Percentiles rank a stretch among this genome's conserved stretches.
Evolutionary conservation across 345 rosid species (phyloP).

Genomic region (Camelina sativa): DNA sequence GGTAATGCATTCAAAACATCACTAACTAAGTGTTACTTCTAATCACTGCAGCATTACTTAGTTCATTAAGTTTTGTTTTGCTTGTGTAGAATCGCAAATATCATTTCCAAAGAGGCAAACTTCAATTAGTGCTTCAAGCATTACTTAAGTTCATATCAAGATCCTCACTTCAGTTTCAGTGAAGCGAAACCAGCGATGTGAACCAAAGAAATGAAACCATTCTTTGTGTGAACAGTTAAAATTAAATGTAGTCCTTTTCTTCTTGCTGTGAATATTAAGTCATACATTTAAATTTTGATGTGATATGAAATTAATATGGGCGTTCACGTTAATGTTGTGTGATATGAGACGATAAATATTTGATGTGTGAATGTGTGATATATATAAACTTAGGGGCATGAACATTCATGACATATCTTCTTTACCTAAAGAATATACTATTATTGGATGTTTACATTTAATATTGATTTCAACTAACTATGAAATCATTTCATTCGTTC

Average conservation of each 20-base stretch:
- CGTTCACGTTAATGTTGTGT: slow-evolving; percentile 4
- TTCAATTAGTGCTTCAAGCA: slow-evolving; percentile 23
- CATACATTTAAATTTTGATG: slow-evolving; percentile 31
- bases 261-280: slow-evolving; percentile 33
- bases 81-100: slow-evolving; percentile 38
- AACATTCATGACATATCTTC: slow-evolving; percentile 27
- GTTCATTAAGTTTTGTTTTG: background rate
- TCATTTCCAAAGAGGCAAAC: slow-evolving; percentile 35
- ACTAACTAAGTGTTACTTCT: slow-evolving; percentile 4
- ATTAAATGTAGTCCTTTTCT: slow-evolving; percentile 2
- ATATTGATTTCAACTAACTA: slow-evolving; percentile 5
- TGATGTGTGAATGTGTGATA: slow-evolving; percentile 16
- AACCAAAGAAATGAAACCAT: background rate
- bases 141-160: slow-evolving; percentile 1
- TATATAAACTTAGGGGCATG: background rate
- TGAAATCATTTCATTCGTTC: slow-evolving; percentile 6
- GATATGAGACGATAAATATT: background rate
- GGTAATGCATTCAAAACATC: slow-evolving; percentile 47
- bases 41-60: background rate
- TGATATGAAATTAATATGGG: slow-evolving; percentile 22
- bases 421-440: background rate
- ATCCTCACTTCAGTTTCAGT: slow-evolving; percentile 4
- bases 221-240: slow-evolving; percentile 13
- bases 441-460: background rate
- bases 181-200: slow-evolving; percentile 5